Evolutionary conservation across 1,139 yeast species (phyloP).

Genomic region (Suhomyces maxii): DNA sequence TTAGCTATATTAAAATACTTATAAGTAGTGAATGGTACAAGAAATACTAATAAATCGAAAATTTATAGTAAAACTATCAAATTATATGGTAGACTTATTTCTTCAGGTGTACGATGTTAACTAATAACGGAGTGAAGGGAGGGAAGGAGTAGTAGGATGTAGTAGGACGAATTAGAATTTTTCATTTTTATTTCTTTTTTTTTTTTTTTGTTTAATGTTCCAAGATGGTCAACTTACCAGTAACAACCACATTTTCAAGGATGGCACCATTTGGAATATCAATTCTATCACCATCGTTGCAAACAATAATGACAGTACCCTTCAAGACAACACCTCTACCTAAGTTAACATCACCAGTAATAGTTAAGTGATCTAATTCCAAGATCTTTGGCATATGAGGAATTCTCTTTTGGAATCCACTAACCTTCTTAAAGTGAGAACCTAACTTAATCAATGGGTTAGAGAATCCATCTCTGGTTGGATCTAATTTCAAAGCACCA

Average conservation of each 20-base stretch:
- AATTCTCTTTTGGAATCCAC: constrained; percentile 85
- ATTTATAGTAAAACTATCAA: neutral
- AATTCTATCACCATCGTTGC: constrained; percentile 95
- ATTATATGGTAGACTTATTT: neutral
- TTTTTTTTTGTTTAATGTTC: constrained; percentile 60
- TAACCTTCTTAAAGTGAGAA: constrained; percentile 92
- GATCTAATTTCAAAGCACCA: constrained; percentile 84
- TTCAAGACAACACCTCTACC: constrained; percentile 90
- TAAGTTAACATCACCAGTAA: constrained; percentile 91
- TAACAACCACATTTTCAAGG: constrained; percentile 93
- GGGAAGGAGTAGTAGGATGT: neutral
- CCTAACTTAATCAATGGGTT: constrained; percentile 96
- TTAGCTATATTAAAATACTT: too few relatives aligned
- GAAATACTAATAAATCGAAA: neutral
- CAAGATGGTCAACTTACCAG: constrained; percentile 92
- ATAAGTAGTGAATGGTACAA: too few relatives aligned
- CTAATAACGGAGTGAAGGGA: neutral
- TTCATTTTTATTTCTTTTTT: constrained; percentile 10
- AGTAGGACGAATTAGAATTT: neutral
- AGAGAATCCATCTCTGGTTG: constrained; percentile 79
- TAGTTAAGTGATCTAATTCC: constrained; percentile 95
- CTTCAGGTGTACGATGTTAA: neutral
- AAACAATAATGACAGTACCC: constrained; percentile 96
- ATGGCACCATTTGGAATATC: constrained; percentile 96
- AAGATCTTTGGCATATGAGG: constrained; percentile 95